phyloP scores from a whole-genome alignment of 306 rosid genomes.

The Sesbania bispinosa region DNA sequence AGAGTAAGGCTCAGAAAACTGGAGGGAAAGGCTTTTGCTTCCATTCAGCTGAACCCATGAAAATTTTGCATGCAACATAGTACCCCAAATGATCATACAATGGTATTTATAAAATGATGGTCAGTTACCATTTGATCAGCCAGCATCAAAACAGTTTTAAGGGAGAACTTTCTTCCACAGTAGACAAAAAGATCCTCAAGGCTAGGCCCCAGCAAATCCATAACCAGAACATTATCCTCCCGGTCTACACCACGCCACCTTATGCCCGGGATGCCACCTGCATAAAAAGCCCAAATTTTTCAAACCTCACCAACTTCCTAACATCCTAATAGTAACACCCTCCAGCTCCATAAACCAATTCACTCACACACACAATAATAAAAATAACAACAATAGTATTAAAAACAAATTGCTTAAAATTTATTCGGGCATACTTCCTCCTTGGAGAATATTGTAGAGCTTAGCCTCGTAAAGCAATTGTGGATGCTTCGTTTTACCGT shows the following conservation, averaged over 20 bases:
- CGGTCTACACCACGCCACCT: constrained; percentile 56
- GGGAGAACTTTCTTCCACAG: constrained; percentile 55
- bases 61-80: neutral
- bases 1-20: neutral
- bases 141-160: constrained; percentile 55
- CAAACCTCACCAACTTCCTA: neutral
- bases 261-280: constrained; percentile 55
- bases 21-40: neutral
- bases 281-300: neutral
- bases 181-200: constrained; percentile 64
- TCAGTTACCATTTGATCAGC: constrained; percentile 59
- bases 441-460: constrained; percentile 79
- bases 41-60: neutral
- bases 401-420: neutral
- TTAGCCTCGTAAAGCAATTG: constrained; percentile 93
- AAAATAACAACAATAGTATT: neutral
- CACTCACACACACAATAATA: neutral
- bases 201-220: constrained; percentile 64
- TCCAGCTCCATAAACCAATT: neutral
- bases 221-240: constrained; percentile 51
- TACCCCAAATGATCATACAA: neutral
- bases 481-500: constrained; percentile 87
- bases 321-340: too few relatives aligned
- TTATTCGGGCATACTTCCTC: constrained; percentile 74
- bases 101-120: neutral